These are phyloP conservation scores for Paraleonurus japonicus DNA, from an alignment of 257 asterid genomes.

Conservation along the genomic window DNA sequence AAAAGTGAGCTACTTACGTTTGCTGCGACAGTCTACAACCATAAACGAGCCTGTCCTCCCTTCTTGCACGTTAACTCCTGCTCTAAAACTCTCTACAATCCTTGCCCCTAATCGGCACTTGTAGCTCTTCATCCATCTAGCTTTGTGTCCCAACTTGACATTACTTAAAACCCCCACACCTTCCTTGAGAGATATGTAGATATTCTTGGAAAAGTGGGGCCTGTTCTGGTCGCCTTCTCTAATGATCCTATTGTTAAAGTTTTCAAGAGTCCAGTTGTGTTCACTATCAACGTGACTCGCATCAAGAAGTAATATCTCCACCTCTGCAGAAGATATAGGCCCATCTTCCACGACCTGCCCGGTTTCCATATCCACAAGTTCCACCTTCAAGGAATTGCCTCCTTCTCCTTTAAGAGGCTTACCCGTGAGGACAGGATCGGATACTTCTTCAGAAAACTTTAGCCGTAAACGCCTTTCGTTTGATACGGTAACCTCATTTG, in stretches of 20 bases:
- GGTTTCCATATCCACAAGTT: constrained; percentile 33
- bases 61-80: constrained; percentile 36
- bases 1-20: constrained; percentile 31
- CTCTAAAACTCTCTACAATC: constrained; percentile 17
- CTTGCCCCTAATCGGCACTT: constrained; percentile 51
- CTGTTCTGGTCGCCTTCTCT: constrained; percentile 35
- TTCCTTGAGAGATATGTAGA: constrained; percentile 22
- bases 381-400: constrained; percentile 28
- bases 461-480: constrained; percentile 36
- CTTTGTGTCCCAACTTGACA: constrained; percentile 38
- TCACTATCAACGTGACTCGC: constrained; percentile 26
- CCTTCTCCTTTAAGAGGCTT: constrained; percentile 36
- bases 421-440: constrained; percentile 37
- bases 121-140: constrained; percentile 35
- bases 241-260: constrained; percentile 34
- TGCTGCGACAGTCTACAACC: constrained; percentile 41
- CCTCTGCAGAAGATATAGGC: constrained; percentile 39
- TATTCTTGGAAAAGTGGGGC: constrained; percentile 42
- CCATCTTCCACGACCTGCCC: constrained; percentile 29
- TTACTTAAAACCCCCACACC: constrained; percentile 37
- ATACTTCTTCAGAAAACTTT: constrained; percentile 41
- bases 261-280: constrained; percentile 25
- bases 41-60: constrained; percentile 41
- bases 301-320: constrained; percentile 43
- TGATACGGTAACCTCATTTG: constrained; percentile 12